Base-by-base conservation (phyloP, 768 basidiomycete genomes). In the Trametes cinnabarina region DNA sequence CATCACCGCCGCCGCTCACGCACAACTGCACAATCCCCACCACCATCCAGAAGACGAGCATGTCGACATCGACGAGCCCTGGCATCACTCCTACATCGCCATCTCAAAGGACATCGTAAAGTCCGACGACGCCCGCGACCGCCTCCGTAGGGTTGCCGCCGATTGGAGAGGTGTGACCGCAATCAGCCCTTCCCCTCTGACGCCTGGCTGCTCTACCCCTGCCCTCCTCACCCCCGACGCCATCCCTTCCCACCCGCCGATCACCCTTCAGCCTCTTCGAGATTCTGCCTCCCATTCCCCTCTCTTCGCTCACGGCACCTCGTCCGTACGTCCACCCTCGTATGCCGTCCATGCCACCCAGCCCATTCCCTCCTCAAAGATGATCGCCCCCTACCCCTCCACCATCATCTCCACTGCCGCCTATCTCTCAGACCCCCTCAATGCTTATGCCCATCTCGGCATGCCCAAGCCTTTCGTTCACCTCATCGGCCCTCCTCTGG, bases 381-480 rank as follows among this genome's bases (percentile, higher is more conserved):
- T 87, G 55, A 79, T 96, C 40, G 78, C 87, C 0, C 85, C 88
- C 0, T 87, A 81, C 60, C 78, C 77, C 0, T 82, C 86, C 20
- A 76, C 83, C 22, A 80, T 95, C 51, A 79, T 83, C 15, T 85
- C 88, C 3, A 83, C 84, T 19, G 74, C 85, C 0, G 67, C 77
- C 0, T 97, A 97, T 71, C 79, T 92, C 26, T 69, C 77, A 3
- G 90, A 94, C 65, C 88, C 92, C 0, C 80, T 92, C 62, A 96
- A 94, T 66, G 88, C 87, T n/a, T 97, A 96, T 65, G 83, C 86
- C 0, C 84, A 86, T 60, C 77, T 86, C 17, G 93, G 94, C 10
- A 82, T 88, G 73, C 89, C 92, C 30, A 94, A 93, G 67, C 88
- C 88, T 0, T 86, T 84, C 62, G 93, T 96, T 0, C 88, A 92